These are phyloP conservation scores for Collybia nuda DNA, from an alignment of 768 basidiomycete genomes.

Conservation along the genomic window DNA sequence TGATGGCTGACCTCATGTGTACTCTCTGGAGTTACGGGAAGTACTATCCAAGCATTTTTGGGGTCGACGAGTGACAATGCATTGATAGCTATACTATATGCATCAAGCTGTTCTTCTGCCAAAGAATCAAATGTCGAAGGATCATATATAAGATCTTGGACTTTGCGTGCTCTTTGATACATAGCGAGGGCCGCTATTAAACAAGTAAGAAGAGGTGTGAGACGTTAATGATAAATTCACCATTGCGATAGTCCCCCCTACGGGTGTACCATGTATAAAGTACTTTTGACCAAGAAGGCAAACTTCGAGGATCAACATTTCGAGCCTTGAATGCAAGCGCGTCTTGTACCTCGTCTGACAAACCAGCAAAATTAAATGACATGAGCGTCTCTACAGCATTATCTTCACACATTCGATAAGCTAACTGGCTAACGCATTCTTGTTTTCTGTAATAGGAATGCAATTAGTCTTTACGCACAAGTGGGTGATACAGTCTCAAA, in stretches of 20 bases:
- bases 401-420: constrained; percentile 92
- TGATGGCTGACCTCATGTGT: constrained; percentile 45
- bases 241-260: constrained; percentile 88
- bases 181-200: constrained; percentile 81
- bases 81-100: constrained; percentile 86
- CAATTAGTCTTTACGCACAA: constrained; percentile 3
- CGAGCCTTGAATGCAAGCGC: constrained; percentile 90
- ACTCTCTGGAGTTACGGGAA: constrained; percentile 53
- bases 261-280: constrained; percentile 93
- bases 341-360: constrained; percentile 85
- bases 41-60: constrained; percentile 80
- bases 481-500: constrained; percentile 1
- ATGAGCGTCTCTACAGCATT: constrained; percentile 78
- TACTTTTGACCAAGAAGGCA: constrained; percentile 86
- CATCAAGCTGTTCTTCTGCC: constrained; percentile 73
- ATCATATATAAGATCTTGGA: constrained; percentile 56
- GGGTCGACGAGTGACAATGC: constrained; percentile 80
- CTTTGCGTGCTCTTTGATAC: constrained; percentile 87
- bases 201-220: constrained; percentile 9
- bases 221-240: constrained; percentile 44
- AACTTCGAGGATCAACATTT: constrained; percentile 85
- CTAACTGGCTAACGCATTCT: constrained; percentile 79
- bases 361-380: constrained; percentile 80
- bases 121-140: constrained; percentile 37
- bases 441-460: constrained; percentile 55